Base-by-base conservation (phyloP, 768 basidiomycete species). In the Psilocybe sp. region DNA sequence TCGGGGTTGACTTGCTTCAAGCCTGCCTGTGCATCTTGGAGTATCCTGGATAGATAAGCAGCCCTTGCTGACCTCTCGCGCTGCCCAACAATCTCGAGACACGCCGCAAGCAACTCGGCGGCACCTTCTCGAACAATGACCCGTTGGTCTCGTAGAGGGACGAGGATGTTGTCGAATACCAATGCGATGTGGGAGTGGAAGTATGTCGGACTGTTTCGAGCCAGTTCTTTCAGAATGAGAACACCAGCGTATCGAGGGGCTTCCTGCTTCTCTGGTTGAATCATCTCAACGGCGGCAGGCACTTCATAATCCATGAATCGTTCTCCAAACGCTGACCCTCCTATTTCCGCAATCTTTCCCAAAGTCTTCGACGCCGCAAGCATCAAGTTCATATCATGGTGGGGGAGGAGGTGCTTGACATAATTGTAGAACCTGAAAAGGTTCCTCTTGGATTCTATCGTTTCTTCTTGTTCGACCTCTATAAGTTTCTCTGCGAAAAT, bases 301-400 rank as follows among this genome's bases (percentile, higher is more conserved):
- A 96, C 89, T 63, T 97, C 92, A 52, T 80, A 86, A 55, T 92
- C 87, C 80, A 96, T 92, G 60, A 95, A 93, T 3, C 82, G 77
- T 60, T 95, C 92, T 52, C 90, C 91, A 60, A 95, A 89, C 19
- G 85, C 84, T 0, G 82, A 78, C 2, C 90, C 91, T 16, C 90
- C 90, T 20, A 91, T 85, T 50, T 85, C 80, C 31, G 89, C 89
- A 61, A 96, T 95, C 60, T 84, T 79, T 0, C 93, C 93, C 23
- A 94, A 79, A 0, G 91, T 92, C 65, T 93, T 90, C n/a, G 94
- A 92, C 1, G 93, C 92, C 8, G 88, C 82, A 33, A 94, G 79
- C 94, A 98, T 98, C 63, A 99, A 84, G 65, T 89, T 88, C 60
- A 92, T 82, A 65, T 98, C 96, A 46, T 85, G 79, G 62, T 91